Conservation (phyloP, 192 early-diverging fungal genomes). For the Backusella tarrabulga region DNA sequence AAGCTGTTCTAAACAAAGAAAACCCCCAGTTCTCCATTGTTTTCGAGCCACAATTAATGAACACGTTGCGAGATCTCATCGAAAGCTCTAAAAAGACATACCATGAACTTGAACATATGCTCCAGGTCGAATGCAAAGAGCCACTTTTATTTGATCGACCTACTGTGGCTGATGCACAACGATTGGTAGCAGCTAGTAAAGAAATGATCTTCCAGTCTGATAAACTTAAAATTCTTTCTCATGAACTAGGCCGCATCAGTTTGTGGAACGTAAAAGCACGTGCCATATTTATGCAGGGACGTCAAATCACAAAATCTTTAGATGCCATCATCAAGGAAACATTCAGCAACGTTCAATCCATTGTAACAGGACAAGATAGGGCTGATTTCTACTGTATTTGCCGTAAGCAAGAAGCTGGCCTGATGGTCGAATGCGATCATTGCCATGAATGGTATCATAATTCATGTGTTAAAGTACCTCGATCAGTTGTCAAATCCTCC, state of each 20-base stretch:
- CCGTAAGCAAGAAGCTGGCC: conserved; percentile 52
- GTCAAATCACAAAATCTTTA: neutral
- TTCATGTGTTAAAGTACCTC: conserved; percentile 50
- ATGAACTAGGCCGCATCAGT: neutral
- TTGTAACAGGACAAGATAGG: neutral
- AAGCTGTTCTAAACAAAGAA: neutral
- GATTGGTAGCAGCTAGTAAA: neutral
- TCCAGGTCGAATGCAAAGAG: neutral
- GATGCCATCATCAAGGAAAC: neutral
- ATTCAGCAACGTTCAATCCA: neutral
- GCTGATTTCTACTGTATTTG: conserved; percentile 59
- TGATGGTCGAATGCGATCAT: conserved; percentile 68
- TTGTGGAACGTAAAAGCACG: conserved; percentile 10
- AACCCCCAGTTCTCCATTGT: neutral
- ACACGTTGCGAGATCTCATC: conserved; percentile 48
- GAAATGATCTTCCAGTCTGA: conserved; percentile 4
- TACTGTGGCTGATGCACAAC: neutral
- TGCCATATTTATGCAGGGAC: conserved; percentile 1
- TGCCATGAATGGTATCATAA: conserved; percentile 71
- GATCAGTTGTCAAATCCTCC: conserved; percentile 41
- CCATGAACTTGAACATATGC: neutral
- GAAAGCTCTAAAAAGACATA: conserved; percentile 15
- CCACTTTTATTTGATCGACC: conserved; percentile 5
- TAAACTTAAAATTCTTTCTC: neutral
- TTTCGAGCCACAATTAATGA: conserved; percentile 27